These are phyloP conservation scores for Stentor coeruleus DNA, from an alignment of 73 alveolate species.

Conservation along the genomic window DNA sequence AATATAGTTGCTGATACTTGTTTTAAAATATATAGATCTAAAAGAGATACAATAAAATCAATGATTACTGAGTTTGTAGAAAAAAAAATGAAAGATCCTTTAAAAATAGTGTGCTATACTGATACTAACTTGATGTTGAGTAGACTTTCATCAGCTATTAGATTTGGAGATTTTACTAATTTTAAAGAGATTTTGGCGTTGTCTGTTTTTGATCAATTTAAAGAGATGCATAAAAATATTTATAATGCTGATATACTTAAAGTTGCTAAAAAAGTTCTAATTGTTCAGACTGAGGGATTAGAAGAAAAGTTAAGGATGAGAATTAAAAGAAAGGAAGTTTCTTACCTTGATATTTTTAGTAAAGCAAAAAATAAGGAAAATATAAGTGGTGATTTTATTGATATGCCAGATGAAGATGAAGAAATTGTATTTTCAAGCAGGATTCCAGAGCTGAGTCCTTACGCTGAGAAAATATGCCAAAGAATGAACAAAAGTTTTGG, in stretches of 20 bases:
- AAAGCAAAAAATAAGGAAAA: conserved; percentile 14
- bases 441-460: not conserved
- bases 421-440: not conserved
- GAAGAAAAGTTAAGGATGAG: not conserved
- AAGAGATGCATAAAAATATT: not conserved
- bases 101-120: no score
- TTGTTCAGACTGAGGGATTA: not conserved
- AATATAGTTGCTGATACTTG: not conserved
- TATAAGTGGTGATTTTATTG: not conserved
- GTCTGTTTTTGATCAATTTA: not conserved
- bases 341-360: not conserved
- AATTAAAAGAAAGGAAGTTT: not conserved
- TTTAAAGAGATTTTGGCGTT: not conserved
- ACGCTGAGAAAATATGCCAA: not conserved
- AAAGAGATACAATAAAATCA: not conserved
- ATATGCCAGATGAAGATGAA: not conserved
- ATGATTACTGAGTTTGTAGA: not conserved
- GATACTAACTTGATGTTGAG: not conserved
- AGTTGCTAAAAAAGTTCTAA: not conserved
- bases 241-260: not conserved
- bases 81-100: not conserved
- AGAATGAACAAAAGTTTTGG: not conserved
- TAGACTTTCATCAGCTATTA: not conserved
- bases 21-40: not conserved
- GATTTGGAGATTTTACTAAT: not conserved